Base-by-base conservation (phyloP, 2,329 filamentous ascomycete species). In the Calonectria pseudoturangicola region DNA sequence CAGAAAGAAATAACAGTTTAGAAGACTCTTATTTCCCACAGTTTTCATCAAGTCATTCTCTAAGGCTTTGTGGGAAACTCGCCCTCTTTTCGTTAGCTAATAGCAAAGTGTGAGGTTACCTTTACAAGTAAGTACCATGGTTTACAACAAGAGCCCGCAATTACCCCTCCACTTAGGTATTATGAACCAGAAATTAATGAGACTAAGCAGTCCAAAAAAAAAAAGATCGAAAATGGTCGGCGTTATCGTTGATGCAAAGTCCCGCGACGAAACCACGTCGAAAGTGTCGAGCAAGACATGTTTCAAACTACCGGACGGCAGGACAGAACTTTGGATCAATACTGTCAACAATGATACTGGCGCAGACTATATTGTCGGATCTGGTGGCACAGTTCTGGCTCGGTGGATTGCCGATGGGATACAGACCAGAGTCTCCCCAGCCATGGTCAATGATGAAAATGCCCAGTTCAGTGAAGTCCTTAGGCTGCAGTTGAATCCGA, bases 371-470 rank as follows among this genome's bases (percentile, higher is more conserved):
- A 9, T 58, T 25, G 33, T 58, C 18, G 54, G 54, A 8, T 58
- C 54, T 27, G 54, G 54, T 25, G 54, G 41, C 21, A 25, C 30
- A 6, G 54, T 36, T 4, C 21, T 58, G 21, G 33, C 54, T 10
- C 33, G 54, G 12, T 58, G 54, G 54, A 58, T 33, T 2, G 25
- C 33, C 10, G 54, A 58, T 21, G 54, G 54, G 1, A 16, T 41
- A 25, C 36, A 58, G 54, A 58, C 54, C 54, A 41, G 54, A 27
- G 36, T 58, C 21, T 58, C 54, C 13, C 54, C 54, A 21, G 33
- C 54, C n/a, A 58, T 58, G 54, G 54, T 58, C 33, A 58, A 58
- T 13, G 54, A 58, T 16, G 54, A 58, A 2, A 58, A 21, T 16
- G 33, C 54, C 2, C 33, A 58, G 54, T 27, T 25, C 3, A 33